Evolutionary conservation across 2,329 filamentous ascomycete species (phyloP), one percentile per base, ranked within the genome.

Genomic region (Fusarium torreyae): DNA sequence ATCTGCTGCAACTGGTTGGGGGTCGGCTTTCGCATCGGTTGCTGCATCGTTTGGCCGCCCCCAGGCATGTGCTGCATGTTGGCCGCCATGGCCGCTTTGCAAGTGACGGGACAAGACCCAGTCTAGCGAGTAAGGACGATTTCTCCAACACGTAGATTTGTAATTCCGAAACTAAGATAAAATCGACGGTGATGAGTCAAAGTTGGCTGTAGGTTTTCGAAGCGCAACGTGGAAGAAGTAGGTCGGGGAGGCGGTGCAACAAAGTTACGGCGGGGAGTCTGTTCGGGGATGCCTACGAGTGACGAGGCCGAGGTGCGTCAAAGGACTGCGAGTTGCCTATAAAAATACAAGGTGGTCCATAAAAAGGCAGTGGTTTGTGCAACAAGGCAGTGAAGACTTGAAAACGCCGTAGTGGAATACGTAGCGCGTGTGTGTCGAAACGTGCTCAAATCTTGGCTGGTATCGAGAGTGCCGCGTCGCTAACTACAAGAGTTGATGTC

Each of bases 31-130:
- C 79, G 77, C 71, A 80, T 76, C 64, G 83, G 82, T 66, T 82
- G 80, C 72, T 80, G 80, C 77, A 84, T 80, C 78, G 84, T 82
- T 61, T 81, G 80, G 77, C 80, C 82, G 69, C 78, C 80, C 64
- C 78, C 80, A 75, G 79, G 82, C 85, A 88, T 87, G 74, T 87
- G 86, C 77, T 84, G 84, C 80, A 88, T 85, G 72, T 87, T 88
- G 76, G 84, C 86, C 81, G 87, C 86, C 87, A 89, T 89, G 79
- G 84, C 84, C 82, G 83, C 83, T 66, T 59, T 59, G 44, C 52
- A 58, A 43, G 60, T 61, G 54, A 64, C 28, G 55, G 63, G 43
- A 59, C 71, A 62, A 66, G 59, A 66, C 62, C 74, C 73, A 70
- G 53, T 61, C 53, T 68, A 54, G 42, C 15, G 33, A 60, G 48